Evolutionary conservation across 176 grass and related monocot species (phyloP), one percentile per base, ranked within the genome.

Genomic region (Musa beccarii): DNA sequence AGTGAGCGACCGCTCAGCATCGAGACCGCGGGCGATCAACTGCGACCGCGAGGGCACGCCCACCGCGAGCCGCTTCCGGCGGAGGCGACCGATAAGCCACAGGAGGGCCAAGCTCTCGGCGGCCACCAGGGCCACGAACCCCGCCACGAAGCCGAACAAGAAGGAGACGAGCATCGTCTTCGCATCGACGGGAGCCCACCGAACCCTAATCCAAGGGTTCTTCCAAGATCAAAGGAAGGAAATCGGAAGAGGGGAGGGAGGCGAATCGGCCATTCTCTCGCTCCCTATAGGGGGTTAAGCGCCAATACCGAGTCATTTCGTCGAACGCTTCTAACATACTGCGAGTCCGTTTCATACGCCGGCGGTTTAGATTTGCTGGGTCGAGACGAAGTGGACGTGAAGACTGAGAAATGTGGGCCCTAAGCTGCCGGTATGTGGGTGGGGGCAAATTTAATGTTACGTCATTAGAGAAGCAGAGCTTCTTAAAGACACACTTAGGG

Each of bases 131-230:
- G 79, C 71, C 9, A 89, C 62, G 49, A 82, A 15, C 19, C 94
- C 94, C 66, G 86, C 28, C 59, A 97, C 68, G 72, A 93, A 93
- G 0, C 93, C 93, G 49, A 59, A 10, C 13, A 90, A 81, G 90
- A 93, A 91, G 50, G 71, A 50, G 74, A 8, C 53, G n/a, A 22
- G 66, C 51, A 75, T 75, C 73, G 1, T 6, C 59, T 69, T n/a
- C 16, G 76, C 9, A 34, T 43, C 19, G 9, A 16, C 10, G 49
- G 21, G 57, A 26, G 17, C 20, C 14, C 49, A 59, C 10, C 54
- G 68, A 62, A 72, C 14, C 7, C 71, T 26, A 17, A 20, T 4
- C 17, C 28, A 51, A 23, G 1, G 23, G 34, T 43, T 2, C 22
- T 2, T 11, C 23, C 11, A 29, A 13, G 63, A 61, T 13, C 23